Conservation (phyloP, 192 early-diverging fungal species). For the Ambispora gerdemannii region DNA sequence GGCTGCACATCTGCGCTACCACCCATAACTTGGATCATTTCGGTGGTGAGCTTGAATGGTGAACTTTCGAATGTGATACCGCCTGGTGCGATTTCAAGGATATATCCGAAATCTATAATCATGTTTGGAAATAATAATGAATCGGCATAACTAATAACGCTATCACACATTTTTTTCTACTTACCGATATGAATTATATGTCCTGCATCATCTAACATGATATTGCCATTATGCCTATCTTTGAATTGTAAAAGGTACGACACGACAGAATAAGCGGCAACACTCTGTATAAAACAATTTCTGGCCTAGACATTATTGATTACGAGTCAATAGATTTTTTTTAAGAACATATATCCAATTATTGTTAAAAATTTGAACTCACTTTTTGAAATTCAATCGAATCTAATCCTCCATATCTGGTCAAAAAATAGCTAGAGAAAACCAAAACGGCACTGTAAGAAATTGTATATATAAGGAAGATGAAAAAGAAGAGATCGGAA, state of each 20-base stretch:
- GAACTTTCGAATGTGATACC: conserved; percentile 93
- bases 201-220: conserved; percentile 96
- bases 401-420: conserved; percentile 86
- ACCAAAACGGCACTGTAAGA: neutral
- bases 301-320: conserved; percentile 59
- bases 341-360: conserved; percentile 8
- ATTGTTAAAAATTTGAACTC: neutral
- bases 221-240: conserved; percentile 99
- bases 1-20: conserved; percentile 74
- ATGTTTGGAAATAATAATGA: too few relatives aligned
- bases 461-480: too few relatives aligned
- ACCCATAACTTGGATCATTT: conserved; percentile 97
- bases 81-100: conserved; percentile 97
- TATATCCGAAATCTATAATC: conserved; percentile 98
- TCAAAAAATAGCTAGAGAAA: conserved; percentile 70
- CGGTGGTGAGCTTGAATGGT: conserved; percentile 96
- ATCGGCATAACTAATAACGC: too few relatives aligned
- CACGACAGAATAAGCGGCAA: conserved; percentile 94
- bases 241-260: conserved; percentile 96
- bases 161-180: conserved; percentile 3
- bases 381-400: conserved; percentile 80
- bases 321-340: too few relatives aligned
- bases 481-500: neutral
- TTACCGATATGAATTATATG: conserved; percentile 95
- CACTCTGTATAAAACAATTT: conserved; percentile 90